A percentile compares a stretch with the other conserved stretches of the same genome.
Evolutionary conservation across 179 eudicot species (phyloP).

Genomic region (Amaranthus tricolor): DNA sequence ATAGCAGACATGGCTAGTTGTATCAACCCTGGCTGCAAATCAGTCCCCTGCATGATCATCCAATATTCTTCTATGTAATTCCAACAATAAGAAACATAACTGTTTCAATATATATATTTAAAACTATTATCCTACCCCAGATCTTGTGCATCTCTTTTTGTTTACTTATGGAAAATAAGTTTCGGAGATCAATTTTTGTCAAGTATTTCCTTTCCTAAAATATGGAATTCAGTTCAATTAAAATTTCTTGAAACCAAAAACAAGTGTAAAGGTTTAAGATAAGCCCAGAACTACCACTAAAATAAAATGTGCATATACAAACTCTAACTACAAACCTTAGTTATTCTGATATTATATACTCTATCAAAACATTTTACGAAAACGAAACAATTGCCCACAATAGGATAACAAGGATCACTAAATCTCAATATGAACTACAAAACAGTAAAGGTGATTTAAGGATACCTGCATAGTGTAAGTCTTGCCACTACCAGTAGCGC

Average conservation of each 20-base stretch:
- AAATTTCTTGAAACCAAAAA: no score
- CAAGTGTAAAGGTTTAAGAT: no score
- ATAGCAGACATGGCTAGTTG: slow-evolving; percentile 59
- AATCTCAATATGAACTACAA: background rate
- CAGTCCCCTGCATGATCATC: slow-evolving; percentile 63
- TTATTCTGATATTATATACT: background rate
- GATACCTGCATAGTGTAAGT: slow-evolving; percentile 93
- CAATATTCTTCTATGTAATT: background rate
- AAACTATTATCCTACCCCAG: no score
- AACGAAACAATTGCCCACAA: background rate
- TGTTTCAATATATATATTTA: background rate
- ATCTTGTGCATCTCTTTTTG: no score
- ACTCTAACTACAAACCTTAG: no score
- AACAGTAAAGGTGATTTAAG: background rate
- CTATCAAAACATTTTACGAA: background rate
- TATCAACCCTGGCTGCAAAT: slow-evolving; percentile 72
- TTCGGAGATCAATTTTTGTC: no score
- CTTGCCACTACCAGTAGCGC: slow-evolving; percentile 96
- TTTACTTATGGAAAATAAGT: no score
- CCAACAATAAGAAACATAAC: background rate
- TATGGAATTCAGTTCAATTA: no score
- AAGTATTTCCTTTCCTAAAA: no score
- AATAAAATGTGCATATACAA: no score
- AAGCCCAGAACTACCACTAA: no score
- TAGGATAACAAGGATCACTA: background rate